phyloP scores from a whole-genome alignment of 2,329 filamentous ascomycete genomes.

The Phialophora expanda region DNA sequence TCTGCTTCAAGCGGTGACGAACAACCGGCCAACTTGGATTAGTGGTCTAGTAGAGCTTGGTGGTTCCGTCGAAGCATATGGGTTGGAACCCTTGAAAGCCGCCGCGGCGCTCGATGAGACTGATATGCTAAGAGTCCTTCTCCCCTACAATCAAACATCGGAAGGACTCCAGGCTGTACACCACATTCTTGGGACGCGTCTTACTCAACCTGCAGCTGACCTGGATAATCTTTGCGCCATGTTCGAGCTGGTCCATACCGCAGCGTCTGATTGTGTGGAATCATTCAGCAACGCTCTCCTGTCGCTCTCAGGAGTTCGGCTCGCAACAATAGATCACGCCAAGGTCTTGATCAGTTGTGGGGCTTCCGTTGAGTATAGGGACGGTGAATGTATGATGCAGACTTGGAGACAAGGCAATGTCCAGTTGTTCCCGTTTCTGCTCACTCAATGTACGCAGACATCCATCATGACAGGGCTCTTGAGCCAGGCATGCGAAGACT shows the following conservation, averaged over 20 bases:
- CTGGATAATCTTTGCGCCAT: slow-evolving; percentile 7
- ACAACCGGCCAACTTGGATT: slow-evolving; percentile 9
- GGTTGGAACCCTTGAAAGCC: slow-evolving; percentile 7
- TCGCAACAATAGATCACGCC: background rate
- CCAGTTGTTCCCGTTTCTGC: slow-evolving; percentile 7
- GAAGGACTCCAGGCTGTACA: slow-evolving; percentile 2
- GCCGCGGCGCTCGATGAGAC: slow-evolving; percentile 5
- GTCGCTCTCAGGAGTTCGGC: background rate
- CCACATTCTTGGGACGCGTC: slow-evolving; percentile 5
- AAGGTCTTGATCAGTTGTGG: slow-evolving; percentile 5
- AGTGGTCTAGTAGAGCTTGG: slow-evolving; percentile 3
- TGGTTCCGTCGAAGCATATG: slow-evolving; percentile 20
- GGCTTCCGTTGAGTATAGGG: slow-evolving; percentile 13
- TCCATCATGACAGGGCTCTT: slow-evolving; percentile 9
- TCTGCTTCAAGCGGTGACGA: slow-evolving; percentile 13
- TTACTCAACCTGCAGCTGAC: background rate
- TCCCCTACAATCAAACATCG: background rate
- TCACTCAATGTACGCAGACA: slow-evolving; percentile 6
- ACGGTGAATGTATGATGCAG: slow-evolving; percentile 13
- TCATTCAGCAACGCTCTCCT: slow-evolving; percentile 9
- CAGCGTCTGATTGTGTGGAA: background rate
- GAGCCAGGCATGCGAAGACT: slow-evolving; percentile 9
- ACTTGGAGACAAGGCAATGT: slow-evolving; percentile 18
- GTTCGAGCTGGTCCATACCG: slow-evolving; percentile 7
- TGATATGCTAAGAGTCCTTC: slow-evolving; percentile 7